phyloP scores from a whole-genome alignment of 2,329 filamentous ascomycete species.

The Elsinoe batatas region DNA sequence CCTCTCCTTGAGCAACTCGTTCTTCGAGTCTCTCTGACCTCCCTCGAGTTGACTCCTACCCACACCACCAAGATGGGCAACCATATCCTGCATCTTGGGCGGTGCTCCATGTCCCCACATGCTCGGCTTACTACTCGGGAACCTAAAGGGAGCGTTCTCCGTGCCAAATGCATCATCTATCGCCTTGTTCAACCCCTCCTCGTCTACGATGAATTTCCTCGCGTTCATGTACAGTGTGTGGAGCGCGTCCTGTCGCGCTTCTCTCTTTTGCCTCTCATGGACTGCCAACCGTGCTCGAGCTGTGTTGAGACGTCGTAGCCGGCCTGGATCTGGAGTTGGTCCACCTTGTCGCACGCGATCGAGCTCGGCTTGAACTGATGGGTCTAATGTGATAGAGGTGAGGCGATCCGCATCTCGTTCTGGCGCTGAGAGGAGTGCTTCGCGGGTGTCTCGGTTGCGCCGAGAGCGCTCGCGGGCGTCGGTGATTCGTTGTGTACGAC shows the following conservation, averaged over 20 bases:
- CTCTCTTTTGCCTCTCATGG: constrained; percentile 25
- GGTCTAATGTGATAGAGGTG: constrained; percentile 51
- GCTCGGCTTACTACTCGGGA: constrained; percentile 32
- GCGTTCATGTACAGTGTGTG: constrained; percentile 88
- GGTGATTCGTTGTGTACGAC: neutral
- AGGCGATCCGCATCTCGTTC: constrained; percentile 67
- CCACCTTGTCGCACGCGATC: constrained; percentile 20
- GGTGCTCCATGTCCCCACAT: constrained; percentile 44
- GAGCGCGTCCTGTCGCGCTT: constrained; percentile 53
- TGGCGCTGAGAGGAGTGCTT: constrained; percentile 49
- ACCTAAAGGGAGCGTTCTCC: constrained; percentile 33
- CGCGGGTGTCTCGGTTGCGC: constrained; percentile 41
- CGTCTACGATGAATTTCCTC: constrained; percentile 73
- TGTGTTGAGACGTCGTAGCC: constrained; percentile 45
- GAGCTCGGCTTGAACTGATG: constrained; percentile 24
- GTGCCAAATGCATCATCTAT: constrained; percentile 70
- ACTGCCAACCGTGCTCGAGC: neutral
- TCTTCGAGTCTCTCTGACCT: constrained; percentile 24
- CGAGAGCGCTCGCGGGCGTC: constrained; percentile 30
- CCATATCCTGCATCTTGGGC: constrained; percentile 39
- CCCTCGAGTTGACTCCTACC: constrained; percentile 28
- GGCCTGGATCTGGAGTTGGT: constrained; percentile 52
- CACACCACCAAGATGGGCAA: constrained; percentile 23
- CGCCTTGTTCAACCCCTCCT: constrained; percentile 61
- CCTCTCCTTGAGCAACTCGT: constrained; percentile 44